Conservation (phyloP, 306 rosid species). For the Acacia crassicarpa region DNA sequence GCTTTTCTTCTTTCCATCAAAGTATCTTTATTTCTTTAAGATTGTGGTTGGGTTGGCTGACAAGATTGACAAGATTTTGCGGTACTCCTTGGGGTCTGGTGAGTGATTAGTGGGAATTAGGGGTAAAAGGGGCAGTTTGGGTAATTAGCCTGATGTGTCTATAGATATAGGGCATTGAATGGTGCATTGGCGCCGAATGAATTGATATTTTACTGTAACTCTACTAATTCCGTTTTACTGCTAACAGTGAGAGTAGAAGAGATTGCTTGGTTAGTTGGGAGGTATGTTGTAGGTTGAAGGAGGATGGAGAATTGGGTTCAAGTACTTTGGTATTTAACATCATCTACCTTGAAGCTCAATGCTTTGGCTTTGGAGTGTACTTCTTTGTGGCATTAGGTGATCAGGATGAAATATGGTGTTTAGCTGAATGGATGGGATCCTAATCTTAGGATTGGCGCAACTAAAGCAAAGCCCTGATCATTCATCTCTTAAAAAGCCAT, state of each 20-base stretch:
- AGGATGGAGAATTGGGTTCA: background rate
- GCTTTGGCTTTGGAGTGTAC: background rate
- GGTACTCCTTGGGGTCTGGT: background rate
- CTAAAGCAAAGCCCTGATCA: background rate
- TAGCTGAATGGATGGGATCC: conserved; percentile 1
- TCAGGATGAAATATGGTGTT: background rate
- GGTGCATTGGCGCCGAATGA: too few species aligned
- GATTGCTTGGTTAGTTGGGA: background rate
- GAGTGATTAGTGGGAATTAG: too few species aligned
- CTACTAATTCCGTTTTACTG: too few species aligned
- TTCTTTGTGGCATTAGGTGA: background rate
- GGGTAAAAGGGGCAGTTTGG: too few species aligned
- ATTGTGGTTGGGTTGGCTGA: background rate
- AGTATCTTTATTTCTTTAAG: background rate
- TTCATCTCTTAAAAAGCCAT: background rate
- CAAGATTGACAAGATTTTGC: background rate
- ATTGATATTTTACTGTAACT: too few species aligned
- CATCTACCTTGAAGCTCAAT: background rate
- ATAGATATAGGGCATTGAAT: too few species aligned
- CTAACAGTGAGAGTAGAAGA: background rate
- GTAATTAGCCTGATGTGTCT: too few species aligned
- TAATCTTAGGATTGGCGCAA: background rate
- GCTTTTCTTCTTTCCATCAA: background rate
- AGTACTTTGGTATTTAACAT: background rate
- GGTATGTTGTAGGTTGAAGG: background rate